Evolutionary conservation across 345 rosid species (phyloP).

Genomic region (Laguncularia racemosa): DNA sequence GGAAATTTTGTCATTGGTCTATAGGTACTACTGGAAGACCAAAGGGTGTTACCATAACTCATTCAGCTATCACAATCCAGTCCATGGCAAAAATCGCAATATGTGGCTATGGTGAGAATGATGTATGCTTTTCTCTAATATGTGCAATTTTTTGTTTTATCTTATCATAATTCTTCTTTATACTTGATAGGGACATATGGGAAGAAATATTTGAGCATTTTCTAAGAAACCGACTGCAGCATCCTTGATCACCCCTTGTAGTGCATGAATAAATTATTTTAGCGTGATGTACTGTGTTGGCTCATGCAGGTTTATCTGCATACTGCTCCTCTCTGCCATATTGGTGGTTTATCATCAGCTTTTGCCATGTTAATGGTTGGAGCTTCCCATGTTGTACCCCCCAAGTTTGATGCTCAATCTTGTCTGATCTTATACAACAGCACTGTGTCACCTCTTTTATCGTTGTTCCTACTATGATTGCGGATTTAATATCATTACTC

Average conservation of each 20-base stretch:
- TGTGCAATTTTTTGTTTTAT: background rate
- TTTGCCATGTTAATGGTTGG: constrained; percentile 89
- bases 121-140: constrained; percentile 40
- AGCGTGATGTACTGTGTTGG: background rate
- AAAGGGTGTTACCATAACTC: constrained; percentile 71
- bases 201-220: background rate
- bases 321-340: constrained; percentile 76
- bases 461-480: constrained; percentile 77
- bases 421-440: constrained; percentile 45
- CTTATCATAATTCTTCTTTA: background rate
- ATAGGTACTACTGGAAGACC: constrained; percentile 89
- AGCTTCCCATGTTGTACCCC: constrained; percentile 64
- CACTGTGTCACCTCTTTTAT: constrained; percentile 67
- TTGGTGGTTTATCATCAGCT: constrained; percentile 84
- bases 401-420: constrained; percentile 59
- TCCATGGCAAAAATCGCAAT: constrained; percentile 78
- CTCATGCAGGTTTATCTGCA: constrained; percentile 74
- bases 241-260: no score
- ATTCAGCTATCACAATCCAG: constrained; percentile 64
- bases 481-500: constrained; percentile 43
- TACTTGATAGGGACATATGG: background rate
- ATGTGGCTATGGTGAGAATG: constrained; percentile 74
- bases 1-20: constrained; percentile 8
- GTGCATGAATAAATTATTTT: background rate
- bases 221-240: no score